Base-by-base conservation (phyloP, 202 grass and related monocot genomes). In the Panicum virgatum region DNA sequence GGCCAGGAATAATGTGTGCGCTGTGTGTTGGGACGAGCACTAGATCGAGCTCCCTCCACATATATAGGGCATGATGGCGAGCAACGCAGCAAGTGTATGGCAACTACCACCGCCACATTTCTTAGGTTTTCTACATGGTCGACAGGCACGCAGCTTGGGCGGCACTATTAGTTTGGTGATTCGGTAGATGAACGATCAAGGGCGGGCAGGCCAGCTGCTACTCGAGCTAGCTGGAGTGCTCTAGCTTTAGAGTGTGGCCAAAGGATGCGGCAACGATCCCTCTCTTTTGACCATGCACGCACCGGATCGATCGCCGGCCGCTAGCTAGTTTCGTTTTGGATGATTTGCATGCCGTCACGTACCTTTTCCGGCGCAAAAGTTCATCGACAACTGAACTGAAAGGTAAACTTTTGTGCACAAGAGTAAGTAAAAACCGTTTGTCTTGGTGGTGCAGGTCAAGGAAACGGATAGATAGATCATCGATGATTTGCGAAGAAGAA, bases 241-340 rank as follows among this genome's bases (percentile, higher is more conserved):
- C 58, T 84, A 62, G 39, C 85, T 91, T 92, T 92, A 64, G 89
- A 95, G 92, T 90, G 87, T 82, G 60, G 71, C 87, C 27, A 86
- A 92, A 92, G 87, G 72, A 83, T 83, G 77, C 38, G 67, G 58
- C 81, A 69, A 80, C 75, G 50, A 83, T 52, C 25, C 27, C 3
- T 42, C 47, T 53, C 27, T 72, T 82, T 89, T 82, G 87, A 86
- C 87, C 72, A 85, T 82, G 78, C 78, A 78, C 0, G 46, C 69
- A 20, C 11, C 26, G 2, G 26, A 67, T n/a, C n/a, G n/a, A n/a
- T 22, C 62, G 38, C 22, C 53, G 9, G 9, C 38, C 29, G 9
- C n/a, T 69, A n/a, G n/a, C n/a, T n/a, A 57, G 61, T 42, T 76
- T 85, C 22, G 65, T 82, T 77, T 40, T 73, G 37, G 36, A 29